Percentiles rank a stretch among this genome's conserved stretches.
Evolutionary conservation across 2,329 filamentous ascomycete species (phyloP).

Genomic region (Fusarium secorum): DNA sequence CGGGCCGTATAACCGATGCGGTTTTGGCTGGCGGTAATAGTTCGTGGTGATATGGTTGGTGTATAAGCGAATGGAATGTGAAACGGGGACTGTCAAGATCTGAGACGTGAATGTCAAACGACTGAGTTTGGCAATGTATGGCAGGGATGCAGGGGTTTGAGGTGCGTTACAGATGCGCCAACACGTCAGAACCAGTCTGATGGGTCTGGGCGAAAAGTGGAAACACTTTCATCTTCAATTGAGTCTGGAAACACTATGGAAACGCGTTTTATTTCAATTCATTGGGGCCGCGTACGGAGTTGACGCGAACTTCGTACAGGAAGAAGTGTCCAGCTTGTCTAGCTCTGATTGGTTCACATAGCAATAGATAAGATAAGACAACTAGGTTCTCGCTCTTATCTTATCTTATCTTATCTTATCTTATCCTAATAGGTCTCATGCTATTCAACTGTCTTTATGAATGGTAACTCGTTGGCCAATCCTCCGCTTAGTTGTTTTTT

Average conservation of each 20-base stretch:
- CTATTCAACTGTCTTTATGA: too few species aligned
- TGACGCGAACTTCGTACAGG: not conserved
- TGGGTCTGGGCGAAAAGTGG: not conserved
- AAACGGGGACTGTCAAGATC: not conserved
- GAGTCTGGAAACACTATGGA: not conserved
- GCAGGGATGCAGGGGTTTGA: not conserved
- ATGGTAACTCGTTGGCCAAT: too few species aligned
- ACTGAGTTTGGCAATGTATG: not conserved
- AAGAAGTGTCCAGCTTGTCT: not conserved
- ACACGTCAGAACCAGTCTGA: not conserved
- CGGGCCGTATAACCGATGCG: not conserved
- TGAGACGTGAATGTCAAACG: not conserved
- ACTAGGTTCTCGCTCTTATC: accelerated
- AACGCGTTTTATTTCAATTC: not conserved
- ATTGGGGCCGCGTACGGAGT: accelerated
- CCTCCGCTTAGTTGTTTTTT: too few species aligned
- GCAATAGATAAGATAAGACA: accelerated
- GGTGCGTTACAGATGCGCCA: not conserved
- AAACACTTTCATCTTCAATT: not conserved
- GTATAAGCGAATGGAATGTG: not conserved
- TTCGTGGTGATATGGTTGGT: not conserved
- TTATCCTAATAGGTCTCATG: too few species aligned
- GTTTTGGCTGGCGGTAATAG: not conserved
- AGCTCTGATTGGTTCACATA: accelerated
- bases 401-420: not conserved